phyloP scores from a whole-genome alignment of 2,329 filamentous ascomycete species.

The Phyllosticta capitalensis region DNA sequence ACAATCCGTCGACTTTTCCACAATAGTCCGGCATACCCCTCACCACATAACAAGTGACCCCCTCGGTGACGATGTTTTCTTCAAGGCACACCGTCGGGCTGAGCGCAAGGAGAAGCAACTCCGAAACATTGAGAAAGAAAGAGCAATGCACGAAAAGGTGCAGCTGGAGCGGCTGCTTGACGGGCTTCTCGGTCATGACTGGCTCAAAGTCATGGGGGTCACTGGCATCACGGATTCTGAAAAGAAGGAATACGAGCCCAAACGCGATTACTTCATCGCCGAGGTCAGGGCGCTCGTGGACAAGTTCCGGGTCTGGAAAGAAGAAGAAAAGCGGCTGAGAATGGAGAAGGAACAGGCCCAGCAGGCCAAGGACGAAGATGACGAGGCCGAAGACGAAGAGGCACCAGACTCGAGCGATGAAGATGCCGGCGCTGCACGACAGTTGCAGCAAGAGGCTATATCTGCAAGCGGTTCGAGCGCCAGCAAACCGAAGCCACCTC shows the following conservation, averaged over 20 bases:
- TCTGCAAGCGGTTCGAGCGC: slow-evolving; percentile 4
- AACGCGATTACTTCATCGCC: slow-evolving; percentile 72
- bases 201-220: slow-evolving; percentile 86
- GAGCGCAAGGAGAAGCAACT: slow-evolving; percentile 59
- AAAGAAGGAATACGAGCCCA: slow-evolving; percentile 78
- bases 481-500: slow-evolving; percentile 6
- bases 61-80: slow-evolving; percentile 46
- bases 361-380: slow-evolving; percentile 39
- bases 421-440: slow-evolving; percentile 61
- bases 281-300: slow-evolving; percentile 74
- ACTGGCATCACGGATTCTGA: slow-evolving; percentile 75
- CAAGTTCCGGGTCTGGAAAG: slow-evolving; percentile 81
- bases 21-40: slow-evolving; percentile 25
- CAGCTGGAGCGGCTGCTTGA: slow-evolving; percentile 62
- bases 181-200: slow-evolving; percentile 81
- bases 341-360: slow-evolving; percentile 60
- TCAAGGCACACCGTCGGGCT: slow-evolving; percentile 49
- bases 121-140: slow-evolving; percentile 57
- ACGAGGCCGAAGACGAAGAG: slow-evolving; percentile 31
- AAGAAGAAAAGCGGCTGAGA: slow-evolving; percentile 79
- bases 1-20: slow-evolving; percentile 35
- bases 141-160: slow-evolving; percentile 56
- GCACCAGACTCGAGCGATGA: slow-evolving; percentile 55
- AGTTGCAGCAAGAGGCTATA: slow-evolving; percentile 60
- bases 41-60: slow-evolving; percentile 39